phyloP scores from a whole-genome alignment of 164 flowering plant genomes.

The Houttuynia cordata region DNA sequence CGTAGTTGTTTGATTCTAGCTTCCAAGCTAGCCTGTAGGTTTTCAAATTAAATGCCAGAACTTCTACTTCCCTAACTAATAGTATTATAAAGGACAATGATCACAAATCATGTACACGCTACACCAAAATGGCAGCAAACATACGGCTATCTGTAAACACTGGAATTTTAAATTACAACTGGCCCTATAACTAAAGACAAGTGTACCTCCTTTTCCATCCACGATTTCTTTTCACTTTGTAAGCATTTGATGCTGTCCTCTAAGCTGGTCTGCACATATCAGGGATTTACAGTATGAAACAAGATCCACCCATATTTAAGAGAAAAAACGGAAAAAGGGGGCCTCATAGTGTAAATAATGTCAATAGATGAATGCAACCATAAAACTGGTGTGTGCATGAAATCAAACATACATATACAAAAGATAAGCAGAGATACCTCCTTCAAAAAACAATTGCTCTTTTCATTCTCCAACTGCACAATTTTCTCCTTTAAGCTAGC shows the following conservation, averaged over 20 bases:
- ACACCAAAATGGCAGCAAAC: neutral
- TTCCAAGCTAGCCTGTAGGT: conserved; percentile 22
- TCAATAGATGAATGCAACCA: neutral
- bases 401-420: neutral
- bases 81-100: too few species aligned
- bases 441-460: conserved; percentile 18
- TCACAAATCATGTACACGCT: too few species aligned
- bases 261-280: conserved; percentile 19
- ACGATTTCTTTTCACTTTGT: conserved; percentile 10
- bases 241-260: conserved; percentile 17
- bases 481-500: conserved; percentile 24
- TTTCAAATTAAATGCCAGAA: neutral
- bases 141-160: neutral
- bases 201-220: conserved; percentile 13
- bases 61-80: neutral
- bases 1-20: conserved; percentile 17
- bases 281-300: neutral
- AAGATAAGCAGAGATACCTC: conserved; percentile 21
- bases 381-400: neutral
- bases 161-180: neutral
- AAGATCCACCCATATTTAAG: neutral
- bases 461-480: conserved; percentile 24
- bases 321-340: neutral
- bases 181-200: neutral
- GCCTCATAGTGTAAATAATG: neutral